phyloP scores from a whole-genome alignment of 108 stramenopile species.

The Skeletonema costatum region DNA sequence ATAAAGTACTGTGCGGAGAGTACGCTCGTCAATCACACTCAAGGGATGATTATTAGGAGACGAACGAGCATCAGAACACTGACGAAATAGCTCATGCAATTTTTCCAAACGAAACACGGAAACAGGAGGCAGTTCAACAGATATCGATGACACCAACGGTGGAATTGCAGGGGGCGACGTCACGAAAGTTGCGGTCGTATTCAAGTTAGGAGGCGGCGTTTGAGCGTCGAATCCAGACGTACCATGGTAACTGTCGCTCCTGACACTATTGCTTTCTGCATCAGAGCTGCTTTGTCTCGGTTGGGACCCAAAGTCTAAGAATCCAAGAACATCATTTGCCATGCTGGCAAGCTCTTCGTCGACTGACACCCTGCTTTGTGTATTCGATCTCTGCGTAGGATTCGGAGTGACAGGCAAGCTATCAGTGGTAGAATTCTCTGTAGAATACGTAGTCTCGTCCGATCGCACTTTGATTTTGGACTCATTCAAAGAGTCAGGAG shows the following conservation, averaged over 20 bases:
- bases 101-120: slow-evolving; percentile 76
- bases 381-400: background rate
- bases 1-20: slow-evolving; percentile 68
- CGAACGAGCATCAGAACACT: slow-evolving; percentile 53
- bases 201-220: slow-evolving; percentile 16
- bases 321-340: slow-evolving; percentile 49
- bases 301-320: slow-evolving; percentile 47
- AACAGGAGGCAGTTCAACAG: slow-evolving; percentile 52
- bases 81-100: slow-evolving; percentile 65
- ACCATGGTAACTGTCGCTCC: slow-evolving; percentile 5
- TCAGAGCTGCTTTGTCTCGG: slow-evolving; percentile 5
- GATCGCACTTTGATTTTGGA: slow-evolving; percentile 25
- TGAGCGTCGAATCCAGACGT: slow-evolving; percentile 28
- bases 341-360: slow-evolving; percentile 49
- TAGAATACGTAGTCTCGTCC: slow-evolving; percentile 36
- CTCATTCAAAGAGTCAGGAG: slow-evolving; percentile 20
- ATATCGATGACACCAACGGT: slow-evolving; percentile 14
- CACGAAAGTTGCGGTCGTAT: background rate
- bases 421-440: slow-evolving; percentile 34
- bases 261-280: slow-evolving; percentile 3
- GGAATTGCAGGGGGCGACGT: slow-evolving; percentile 4
- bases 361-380: slow-evolving; percentile 16
- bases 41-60: slow-evolving; percentile 47
- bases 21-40: slow-evolving; percentile 52
- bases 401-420: slow-evolving; percentile 40